Evolutionary conservation across 78 protist genomes (phyloP), one percentile per base, ranked within the genome.

Genomic region (Planoprotostelium fungivorum): DNA sequence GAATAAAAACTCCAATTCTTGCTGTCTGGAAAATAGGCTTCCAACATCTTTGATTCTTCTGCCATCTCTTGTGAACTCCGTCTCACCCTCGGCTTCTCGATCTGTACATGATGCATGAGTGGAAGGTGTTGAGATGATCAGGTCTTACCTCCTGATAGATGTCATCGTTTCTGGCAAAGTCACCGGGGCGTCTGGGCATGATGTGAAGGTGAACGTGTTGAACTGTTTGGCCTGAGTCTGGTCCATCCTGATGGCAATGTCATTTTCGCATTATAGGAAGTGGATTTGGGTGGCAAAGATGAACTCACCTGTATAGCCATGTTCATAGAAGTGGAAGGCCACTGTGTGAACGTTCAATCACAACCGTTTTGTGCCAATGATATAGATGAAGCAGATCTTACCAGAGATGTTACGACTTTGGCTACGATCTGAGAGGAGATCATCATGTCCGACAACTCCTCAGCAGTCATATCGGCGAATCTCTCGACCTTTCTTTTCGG

Each of bases 151-250:
- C 96, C 1, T 34, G 51, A 39, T 94, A 94, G 34, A 94, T 89
- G 86, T 94, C 90, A 86, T 94, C 96, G 37, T 89, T 94, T 34
- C 88, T 51, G 83, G 90, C 92, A 86, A 88, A 94, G 39, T 95
- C 96, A 37, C 38, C 87, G 28, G 10, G 63, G 37, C 63, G 73
- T 90, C 97, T 89, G 83, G 98, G 98, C 0, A 96, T 90, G 36
- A 96, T 87, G 91, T 96, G 98, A 10, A 95, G 85, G 89, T 96
- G 98, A 29, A 96, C 98, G 92, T 96, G 98, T 63, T 36, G 90
- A 0, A 96, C 96, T 0, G 91, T 92, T 39, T 96, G 97, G 0
- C 96, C 96, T 28, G 96, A 95, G 35, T 37, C 88, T 84, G 73
- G 89, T 23, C 97, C 97, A 36, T 95, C 96, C 93, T 94, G 39